Conservation (phyloP, 345 rosid species). For the Syzygium jambos region DNA sequence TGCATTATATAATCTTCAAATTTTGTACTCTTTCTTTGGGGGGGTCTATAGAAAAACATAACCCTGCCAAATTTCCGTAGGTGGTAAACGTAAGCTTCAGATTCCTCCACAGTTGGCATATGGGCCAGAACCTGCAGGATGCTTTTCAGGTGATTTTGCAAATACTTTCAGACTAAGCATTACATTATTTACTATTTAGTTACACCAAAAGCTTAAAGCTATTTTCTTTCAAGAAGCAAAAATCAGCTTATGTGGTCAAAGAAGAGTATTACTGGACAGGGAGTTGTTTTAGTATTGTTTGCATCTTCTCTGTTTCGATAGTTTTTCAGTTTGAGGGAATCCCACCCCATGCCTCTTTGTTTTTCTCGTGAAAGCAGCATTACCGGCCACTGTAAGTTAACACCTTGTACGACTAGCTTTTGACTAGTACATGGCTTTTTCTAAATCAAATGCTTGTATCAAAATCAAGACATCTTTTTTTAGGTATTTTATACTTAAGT, state of each 20-base stretch:
- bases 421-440: not conserved
- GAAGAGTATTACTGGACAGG: not conserved
- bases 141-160: conserved; percentile 63
- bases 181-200: not conserved
- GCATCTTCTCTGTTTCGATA: not conserved
- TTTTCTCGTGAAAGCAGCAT: not conserved
- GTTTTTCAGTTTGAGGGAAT: not conserved
- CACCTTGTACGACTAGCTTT: not conserved
- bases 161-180: not conserved
- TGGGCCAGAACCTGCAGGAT: conserved; percentile 98
- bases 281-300: not conserved
- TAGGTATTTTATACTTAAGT: not conserved
- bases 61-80: conserved; percentile 14
- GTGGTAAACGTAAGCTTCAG: conserved; percentile 79
- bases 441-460: not conserved
- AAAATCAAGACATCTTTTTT: not conserved
- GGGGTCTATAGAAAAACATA: not conserved
- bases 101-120: conserved; percentile 88
- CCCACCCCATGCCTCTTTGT: not conserved
- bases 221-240: not conserved
- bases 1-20: not conserved
- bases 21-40: not conserved
- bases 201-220: not conserved
- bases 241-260: not conserved
- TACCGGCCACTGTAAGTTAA: not conserved